phyloP scores from a whole-genome alignment of 768 basidiomycete species.

The Solioccasus polychromus region DNA sequence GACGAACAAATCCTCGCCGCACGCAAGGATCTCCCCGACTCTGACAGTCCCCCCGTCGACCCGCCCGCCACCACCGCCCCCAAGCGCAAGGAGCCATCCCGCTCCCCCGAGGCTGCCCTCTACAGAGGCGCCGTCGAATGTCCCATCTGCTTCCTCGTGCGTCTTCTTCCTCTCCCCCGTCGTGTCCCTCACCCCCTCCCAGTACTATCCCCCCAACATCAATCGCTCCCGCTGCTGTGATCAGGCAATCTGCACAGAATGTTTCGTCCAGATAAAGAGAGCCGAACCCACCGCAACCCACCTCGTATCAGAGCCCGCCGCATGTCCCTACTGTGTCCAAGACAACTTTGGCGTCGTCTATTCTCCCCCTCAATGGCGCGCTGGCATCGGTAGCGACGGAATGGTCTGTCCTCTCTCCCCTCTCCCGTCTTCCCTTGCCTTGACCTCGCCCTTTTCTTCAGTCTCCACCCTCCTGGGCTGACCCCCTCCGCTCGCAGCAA shows the following conservation, averaged over 20 bases:
- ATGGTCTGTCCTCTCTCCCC: conserved; percentile 43
- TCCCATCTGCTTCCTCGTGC: conserved; percentile 95
- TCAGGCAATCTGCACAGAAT: conserved; percentile 98
- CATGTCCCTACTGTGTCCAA: conserved; percentile 97
- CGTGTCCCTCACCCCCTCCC: conserved; percentile 15
- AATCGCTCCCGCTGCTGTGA: conserved; percentile 98
- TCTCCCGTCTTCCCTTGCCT: neutral
- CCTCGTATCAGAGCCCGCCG: conserved; percentile 92
- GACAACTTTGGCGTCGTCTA: conserved; percentile 96
- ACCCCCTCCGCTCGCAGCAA: conserved; percentile 48
- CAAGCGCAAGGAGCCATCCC: conserved; percentile 71
- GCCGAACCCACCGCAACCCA: conserved; percentile 93
- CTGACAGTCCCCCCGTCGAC: conserved; percentile 44
- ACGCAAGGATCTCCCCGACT: conserved; percentile 63
- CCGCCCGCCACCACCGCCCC: conserved; percentile 29
- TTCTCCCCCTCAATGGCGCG: conserved; percentile 73
- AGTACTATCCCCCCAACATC: conserved; percentile 98
- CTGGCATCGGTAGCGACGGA: conserved; percentile 74
- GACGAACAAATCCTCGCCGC: conserved; percentile 83
- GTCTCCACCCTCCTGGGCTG: conserved; percentile 49
- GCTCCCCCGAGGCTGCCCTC: conserved; percentile 69
- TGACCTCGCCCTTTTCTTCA: conserved; percentile 15
- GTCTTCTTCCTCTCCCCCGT: conserved; percentile 33
- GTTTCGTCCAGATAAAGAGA: conserved; percentile 98
- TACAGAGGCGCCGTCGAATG: conserved; percentile 89